phyloP scores from a whole-genome alignment of 257 asterid genomes.

The Anisodus tanguticus region DNA sequence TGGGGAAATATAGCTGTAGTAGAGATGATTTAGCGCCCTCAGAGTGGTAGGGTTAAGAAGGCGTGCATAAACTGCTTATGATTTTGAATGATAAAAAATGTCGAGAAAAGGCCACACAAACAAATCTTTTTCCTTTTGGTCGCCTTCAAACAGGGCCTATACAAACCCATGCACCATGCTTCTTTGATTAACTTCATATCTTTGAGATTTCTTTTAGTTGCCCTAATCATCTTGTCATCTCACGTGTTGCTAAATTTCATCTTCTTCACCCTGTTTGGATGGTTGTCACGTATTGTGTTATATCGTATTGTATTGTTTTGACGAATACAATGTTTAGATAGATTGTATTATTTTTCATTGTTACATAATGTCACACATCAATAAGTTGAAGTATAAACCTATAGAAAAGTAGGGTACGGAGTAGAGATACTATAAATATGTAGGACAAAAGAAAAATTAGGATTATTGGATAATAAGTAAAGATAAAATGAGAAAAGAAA shows the following conservation, averaged over 20 bases:
- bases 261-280: too few species aligned
- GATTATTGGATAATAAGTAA: too few species aligned
- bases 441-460: too few species aligned
- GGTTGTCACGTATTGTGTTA: too few species aligned
- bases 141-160: not conserved
- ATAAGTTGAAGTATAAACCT: too few species aligned
- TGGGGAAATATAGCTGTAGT: not conserved
- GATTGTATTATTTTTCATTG: too few species aligned
- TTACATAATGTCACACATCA: too few species aligned
- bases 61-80: conserved; percentile 21
- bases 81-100: conserved; percentile 23
- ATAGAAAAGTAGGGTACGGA: too few species aligned
- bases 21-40: not conserved
- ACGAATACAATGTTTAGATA: too few species aligned
- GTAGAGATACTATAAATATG: too few species aligned
- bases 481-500: too few species aligned
- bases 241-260: not conserved
- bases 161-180: not conserved
- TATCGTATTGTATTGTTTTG: too few species aligned
- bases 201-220: not conserved
- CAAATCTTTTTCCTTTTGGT: not conserved
- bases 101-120: not conserved
- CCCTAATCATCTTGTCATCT: conserved; percentile 23
- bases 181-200: not conserved
- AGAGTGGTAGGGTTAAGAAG: not conserved